Base-by-base conservation (phyloP, 2,329 filamentous ascomycete genomes). In the Macroventuria anomochaeta region DNA sequence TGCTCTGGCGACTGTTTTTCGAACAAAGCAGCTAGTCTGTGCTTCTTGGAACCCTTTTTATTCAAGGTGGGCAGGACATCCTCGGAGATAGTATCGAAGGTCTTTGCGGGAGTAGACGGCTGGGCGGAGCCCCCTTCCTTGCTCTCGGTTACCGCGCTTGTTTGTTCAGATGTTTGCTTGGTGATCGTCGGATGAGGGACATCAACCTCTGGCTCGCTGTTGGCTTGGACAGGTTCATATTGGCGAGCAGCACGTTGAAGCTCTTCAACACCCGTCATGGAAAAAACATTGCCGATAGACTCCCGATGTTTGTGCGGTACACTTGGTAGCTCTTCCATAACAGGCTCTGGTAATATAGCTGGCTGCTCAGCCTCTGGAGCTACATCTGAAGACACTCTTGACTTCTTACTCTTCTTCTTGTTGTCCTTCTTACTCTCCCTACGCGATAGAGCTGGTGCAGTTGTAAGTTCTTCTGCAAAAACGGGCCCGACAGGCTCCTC, bases 31-130 rank as follows among this genome's bases (percentile, higher is more conserved):
- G 70, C 64, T 10, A 73, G 55, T 36, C 71, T 72, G 51, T 72
- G 73, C 47, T 73, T 75, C 62, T 70, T 76, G 5, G 63, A 66
- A 26, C 73, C 68, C 53, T 76, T 77, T 53, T 75, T 76, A 38
- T 57, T 66, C 29, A 72, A 58, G 17, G 67, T 69, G 10, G 53
- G 57, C 3, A 56, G 13, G 26, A 51, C 50, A 13, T 54, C 46
- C 23, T 52, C 46, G 38, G 61, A 55, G n/a, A 55, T 41, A 11
- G 54, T 42, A 33, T 60, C 59, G 21, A 54, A 28, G 4, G 57
- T 33, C 2, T 47, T 50, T 18, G 40, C 25, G 13, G 53, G 17
- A 29, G 42, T 17, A n/a, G 11, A 28, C 20, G 44, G 21, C 4
- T 40, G n/a, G 13, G 32, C 38, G 38, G 32, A 38, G 17, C 41